Evolutionary conservation across 2,329 filamentous ascomycete genomes (phyloP).

Genomic region (Penicillium carneum): DNA sequence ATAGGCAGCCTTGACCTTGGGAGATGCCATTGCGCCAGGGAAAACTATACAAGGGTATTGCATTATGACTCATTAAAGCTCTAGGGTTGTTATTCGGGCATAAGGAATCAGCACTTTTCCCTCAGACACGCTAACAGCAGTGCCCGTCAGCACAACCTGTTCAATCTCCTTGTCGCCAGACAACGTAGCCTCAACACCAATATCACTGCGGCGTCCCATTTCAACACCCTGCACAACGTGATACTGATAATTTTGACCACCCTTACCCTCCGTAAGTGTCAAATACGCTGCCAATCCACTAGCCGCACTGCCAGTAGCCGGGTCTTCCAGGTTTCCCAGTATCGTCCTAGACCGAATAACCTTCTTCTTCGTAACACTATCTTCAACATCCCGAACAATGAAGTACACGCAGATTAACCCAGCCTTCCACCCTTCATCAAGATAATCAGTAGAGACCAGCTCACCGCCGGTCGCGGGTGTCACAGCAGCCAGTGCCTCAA

Average conservation of each 20-base stretch:
- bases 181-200: constrained; percentile 43
- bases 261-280: constrained; percentile 52
- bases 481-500: constrained; percentile 63
- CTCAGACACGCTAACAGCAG: constrained; percentile 47
- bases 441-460: constrained; percentile 31
- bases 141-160: constrained; percentile 45
- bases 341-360: constrained; percentile 46
- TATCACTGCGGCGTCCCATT: constrained; percentile 64
- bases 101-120: constrained; percentile 42
- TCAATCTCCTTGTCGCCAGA: constrained; percentile 39
- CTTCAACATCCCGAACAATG: constrained; percentile 56
- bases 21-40: too few species aligned
- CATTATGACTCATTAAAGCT: constrained; percentile 1
- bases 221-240: constrained; percentile 71
- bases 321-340: constrained; percentile 41
- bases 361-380: constrained; percentile 61
- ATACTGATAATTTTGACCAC: constrained; percentile 50
- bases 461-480: constrained; percentile 37
- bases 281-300: constrained; percentile 65
- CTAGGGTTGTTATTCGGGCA: constrained; percentile 5
- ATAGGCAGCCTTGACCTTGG: too few species aligned
- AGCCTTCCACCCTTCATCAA: constrained; percentile 46
- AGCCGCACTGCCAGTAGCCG: constrained; percentile 64
- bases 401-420: constrained; percentile 45
- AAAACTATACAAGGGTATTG: too few species aligned